Evolutionary conservation across 208 protist species (phyloP).

Genomic region (Wallacemonas sp.): DNA sequence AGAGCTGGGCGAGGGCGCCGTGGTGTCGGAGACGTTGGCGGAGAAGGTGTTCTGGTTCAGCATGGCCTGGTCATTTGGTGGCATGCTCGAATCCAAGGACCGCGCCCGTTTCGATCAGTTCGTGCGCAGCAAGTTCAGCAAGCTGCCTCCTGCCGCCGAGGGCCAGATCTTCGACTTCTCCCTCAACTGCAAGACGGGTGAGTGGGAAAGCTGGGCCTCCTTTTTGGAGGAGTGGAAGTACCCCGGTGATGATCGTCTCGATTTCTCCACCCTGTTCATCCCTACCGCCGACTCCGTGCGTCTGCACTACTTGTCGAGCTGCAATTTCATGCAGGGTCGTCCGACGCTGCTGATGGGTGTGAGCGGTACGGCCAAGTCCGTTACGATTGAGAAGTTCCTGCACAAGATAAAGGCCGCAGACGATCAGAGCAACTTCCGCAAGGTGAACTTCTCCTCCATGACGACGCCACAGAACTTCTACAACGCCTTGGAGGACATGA

Average conservation of each 20-base stretch:
- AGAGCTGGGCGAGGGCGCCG: constrained; percentile 75
- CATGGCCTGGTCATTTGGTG: constrained; percentile 94
- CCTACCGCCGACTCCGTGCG: constrained; percentile 96
- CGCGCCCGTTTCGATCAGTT: constrained; percentile 92
- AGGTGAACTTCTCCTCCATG: constrained; percentile 95
- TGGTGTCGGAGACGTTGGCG: constrained; percentile 78
- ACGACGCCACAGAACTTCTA: constrained; percentile 92
- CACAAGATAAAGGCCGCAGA: constrained; percentile 70
- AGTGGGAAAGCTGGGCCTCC: constrained; percentile 88
- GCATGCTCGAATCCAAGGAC: constrained; percentile 93
- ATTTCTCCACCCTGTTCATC: constrained; percentile 96
- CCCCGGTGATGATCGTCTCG: constrained; percentile 87
- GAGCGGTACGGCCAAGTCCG: constrained; percentile 95
- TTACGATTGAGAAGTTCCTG: constrained; percentile 93
- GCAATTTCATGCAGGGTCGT: constrained; percentile 83
- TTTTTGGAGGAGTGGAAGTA: constrained; percentile 93
- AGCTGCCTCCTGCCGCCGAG: constrained; percentile 62
- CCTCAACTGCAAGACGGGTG: constrained; percentile 90
- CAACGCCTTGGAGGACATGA: constrained; percentile 92
- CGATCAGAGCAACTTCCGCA: constrained; percentile 89
- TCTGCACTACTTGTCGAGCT: constrained; percentile 92
- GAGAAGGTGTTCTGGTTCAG: constrained; percentile 95
- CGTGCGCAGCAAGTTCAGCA: constrained; percentile 78
- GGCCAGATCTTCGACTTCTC: constrained; percentile 94
- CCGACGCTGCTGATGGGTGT: constrained; percentile 92